Evolutionary conservation across 805 yeast genomes (phyloP).

Genomic region (Pichia paraexigua): DNA sequence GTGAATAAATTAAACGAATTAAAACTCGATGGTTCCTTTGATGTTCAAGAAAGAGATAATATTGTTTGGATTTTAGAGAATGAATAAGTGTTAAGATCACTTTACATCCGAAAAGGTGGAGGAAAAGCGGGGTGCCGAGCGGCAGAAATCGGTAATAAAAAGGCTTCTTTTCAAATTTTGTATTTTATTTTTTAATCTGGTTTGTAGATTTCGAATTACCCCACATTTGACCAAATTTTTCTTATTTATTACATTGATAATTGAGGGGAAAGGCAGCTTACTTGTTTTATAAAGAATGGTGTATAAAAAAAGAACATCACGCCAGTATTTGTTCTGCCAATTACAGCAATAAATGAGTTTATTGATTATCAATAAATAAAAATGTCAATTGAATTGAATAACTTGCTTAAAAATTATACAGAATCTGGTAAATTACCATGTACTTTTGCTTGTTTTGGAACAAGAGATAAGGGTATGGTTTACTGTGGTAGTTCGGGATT

Average conservation of each 20-base stretch:
- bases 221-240: background rate
- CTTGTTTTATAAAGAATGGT: background rate
- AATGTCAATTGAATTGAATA: background rate
- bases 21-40: slow-evolving; percentile 19
- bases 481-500: slow-evolving; percentile 1
- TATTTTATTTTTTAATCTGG: too few relatives aligned
- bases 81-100: background rate
- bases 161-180: too few relatives aligned
- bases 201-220: background rate
- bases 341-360: too few relatives aligned
- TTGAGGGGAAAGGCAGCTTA: background rate
- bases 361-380: background rate
- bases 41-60: slow-evolving; percentile 30
- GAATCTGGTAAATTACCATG: background rate
- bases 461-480: slow-evolving; percentile 3
- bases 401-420: background rate
- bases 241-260: too few relatives aligned
- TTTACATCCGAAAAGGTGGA: too few relatives aligned
- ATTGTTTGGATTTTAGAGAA: slow-evolving; percentile 25
- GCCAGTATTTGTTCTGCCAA: too few relatives aligned
- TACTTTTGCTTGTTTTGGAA: slow-evolving; percentile 3
- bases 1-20: slow-evolving; percentile 30
- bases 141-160: too few relatives aligned
- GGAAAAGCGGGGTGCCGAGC: too few relatives aligned
- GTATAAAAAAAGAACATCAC: too few relatives aligned